Evolutionary conservation across 495 filamentous ascomycete species (phyloP), one percentile per base, ranked within the genome.

Genomic region (Aspergillus wentii): DNA sequence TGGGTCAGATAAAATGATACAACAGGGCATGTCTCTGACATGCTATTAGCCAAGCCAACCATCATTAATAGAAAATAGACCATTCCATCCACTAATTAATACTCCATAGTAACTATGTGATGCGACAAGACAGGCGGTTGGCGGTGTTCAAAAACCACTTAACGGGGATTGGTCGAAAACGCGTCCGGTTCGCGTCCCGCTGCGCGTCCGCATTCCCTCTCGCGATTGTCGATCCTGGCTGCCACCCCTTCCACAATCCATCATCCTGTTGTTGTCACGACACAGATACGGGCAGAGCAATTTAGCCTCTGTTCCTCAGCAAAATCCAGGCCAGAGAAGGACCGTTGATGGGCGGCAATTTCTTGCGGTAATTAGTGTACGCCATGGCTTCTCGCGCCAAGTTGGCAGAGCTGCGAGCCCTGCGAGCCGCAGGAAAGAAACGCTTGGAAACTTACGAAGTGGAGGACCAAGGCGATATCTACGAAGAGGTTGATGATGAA

Each of bases 401-500:
- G 38, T 52, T 94, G 55, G 88, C 83, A 20, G 86, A 96, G 72
- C 75, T 96, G 33, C 76, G 76, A 49, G 86, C 85, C 53, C 76
- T 97, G 38, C 86, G 87, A 38, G 81, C 86, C 49, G 75, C 90
- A 8, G 92, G 92, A 56, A 94, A 94, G 69, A 96, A 87, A 57
- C 82, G 83, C 38, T 75, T 91, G 22, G 83, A 87, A 38, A 81
- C 78, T n/a, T 98, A 97, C 68, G 65, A 96, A 58, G 76, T 97
- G 41, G 76, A 85, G 58, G 81, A 96, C 37, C 85, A 84, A 50
- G 82, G 82, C 38, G 78, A 85, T 35, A 69, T 98, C 27, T 98
- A 95, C 65, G 91, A 96, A 39, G 91, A 95, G 58, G 89, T 97
- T 33, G 90, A 97, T 56, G 92, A 98, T 49, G 90, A 94, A 52